These are phyloP conservation scores for Harrya chromipes DNA, from an alignment of 768 basidiomycete species.

Conservation along the genomic window DNA sequence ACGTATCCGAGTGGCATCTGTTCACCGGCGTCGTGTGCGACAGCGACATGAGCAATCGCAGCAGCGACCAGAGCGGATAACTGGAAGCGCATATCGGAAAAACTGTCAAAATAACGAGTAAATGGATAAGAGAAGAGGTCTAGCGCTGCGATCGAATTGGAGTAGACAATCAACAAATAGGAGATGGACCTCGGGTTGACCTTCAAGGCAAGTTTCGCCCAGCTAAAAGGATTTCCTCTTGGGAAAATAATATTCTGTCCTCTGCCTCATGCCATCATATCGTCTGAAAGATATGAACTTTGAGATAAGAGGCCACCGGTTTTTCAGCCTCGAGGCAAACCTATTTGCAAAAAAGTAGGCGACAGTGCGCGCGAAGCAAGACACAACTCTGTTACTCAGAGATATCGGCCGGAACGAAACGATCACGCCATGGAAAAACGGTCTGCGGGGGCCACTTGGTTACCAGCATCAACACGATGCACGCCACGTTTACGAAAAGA, in stretches of 20 bases:
- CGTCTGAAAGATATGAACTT: conserved; percentile 13
- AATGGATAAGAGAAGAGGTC: background rate
- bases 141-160: background rate
- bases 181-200: background rate
- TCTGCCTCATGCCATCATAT: conserved; percentile 19
- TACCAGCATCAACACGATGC: conserved; percentile 27
- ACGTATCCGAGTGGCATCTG: conserved; percentile 69
- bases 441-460: background rate
- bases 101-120: background rate
- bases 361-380: background rate
- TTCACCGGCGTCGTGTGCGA: conserved; percentile 38
- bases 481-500: conserved; percentile 21
- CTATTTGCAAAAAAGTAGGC: background rate
- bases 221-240: conserved; percentile 22
- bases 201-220: background rate
- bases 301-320: conserved; percentile 10
- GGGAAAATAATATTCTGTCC: conserved; percentile 24
- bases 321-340: conserved; percentile 51
- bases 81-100: conserved; percentile 22
- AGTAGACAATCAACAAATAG: background rate
- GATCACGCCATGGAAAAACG: conserved; percentile 8
- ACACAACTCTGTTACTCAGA: conserved; percentile 5
- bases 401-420: conserved; percentile 2
- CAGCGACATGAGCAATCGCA: conserved; percentile 25
- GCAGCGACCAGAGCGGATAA: conserved; percentile 25